These are phyloP conservation scores for Fusarium siculi DNA, from an alignment of 2,329 filamentous ascomycete species.

Conservation along the genomic window DNA sequence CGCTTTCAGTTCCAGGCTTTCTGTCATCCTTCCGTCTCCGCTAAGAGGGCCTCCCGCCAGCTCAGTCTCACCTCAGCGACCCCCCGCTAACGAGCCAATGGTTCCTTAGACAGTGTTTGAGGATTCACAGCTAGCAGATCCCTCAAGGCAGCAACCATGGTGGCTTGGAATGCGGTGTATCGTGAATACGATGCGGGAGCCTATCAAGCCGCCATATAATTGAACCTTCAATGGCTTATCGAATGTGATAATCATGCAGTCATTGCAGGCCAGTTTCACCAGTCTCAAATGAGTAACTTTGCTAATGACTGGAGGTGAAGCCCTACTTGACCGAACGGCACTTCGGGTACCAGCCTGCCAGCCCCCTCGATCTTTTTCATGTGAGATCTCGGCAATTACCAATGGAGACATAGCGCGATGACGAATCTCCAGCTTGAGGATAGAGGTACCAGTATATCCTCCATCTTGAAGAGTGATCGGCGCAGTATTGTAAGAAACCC, in stretches of 20 bases:
- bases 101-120: neutral
- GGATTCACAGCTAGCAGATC: neutral
- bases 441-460: too few relatives aligned
- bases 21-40: neutral
- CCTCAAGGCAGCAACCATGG: constrained; percentile 10
- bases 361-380: neutral
- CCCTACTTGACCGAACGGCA: neutral
- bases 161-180: neutral
- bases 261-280: neutral
- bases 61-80: constrained; percentile 31
- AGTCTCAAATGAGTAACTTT: neutral
- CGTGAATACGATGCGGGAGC: neutral
- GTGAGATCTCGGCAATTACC: neutral
- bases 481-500: too few relatives aligned
- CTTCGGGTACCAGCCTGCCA: neutral
- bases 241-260: neutral
- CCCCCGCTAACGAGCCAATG: neutral
- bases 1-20: neutral
- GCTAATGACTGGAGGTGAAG: neutral
- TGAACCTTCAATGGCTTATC: neutral
- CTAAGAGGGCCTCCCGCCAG: neutral
- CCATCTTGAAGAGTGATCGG: neutral
- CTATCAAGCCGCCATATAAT: neutral
- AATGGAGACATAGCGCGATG: neutral
- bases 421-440: too few relatives aligned